phyloP scores from a whole-genome alignment of 768 basidiomycete species.

The Auricularia sp. region DNA sequence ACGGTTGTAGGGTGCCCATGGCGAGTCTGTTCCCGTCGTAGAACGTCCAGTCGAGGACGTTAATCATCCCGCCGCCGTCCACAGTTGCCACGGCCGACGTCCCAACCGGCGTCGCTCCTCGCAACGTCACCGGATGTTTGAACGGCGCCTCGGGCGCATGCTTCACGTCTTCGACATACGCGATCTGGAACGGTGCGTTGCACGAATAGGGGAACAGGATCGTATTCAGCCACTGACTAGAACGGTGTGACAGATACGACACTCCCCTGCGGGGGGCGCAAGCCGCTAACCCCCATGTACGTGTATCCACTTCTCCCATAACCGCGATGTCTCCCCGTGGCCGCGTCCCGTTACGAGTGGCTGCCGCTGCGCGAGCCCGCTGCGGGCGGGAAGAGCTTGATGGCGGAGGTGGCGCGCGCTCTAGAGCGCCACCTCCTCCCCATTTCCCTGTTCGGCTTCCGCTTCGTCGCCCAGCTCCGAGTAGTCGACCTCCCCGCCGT shows the following conservation, averaged over 20 bases:
- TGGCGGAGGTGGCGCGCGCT: background rate
- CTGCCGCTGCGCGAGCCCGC: background rate
- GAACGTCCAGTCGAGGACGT: too few relatives aligned
- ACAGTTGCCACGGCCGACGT: too few relatives aligned
- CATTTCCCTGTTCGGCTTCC: background rate
- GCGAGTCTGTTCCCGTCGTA: too few relatives aligned
- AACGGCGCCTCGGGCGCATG: background rate
- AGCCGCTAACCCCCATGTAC: background rate
- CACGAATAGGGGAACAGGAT: background rate
- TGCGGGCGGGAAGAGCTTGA: too few relatives aligned
- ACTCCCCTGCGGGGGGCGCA: background rate
- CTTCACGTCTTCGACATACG: background rate
- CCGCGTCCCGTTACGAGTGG: background rate
- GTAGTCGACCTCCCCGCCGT: background rate
- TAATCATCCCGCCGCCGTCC: too few relatives aligned
- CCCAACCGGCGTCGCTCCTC: too few relatives aligned
- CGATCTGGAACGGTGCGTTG: background rate
- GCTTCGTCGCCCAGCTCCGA: background rate
- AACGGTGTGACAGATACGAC: background rate
- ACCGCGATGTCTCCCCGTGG: background rate
- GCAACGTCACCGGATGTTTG: too few relatives aligned
- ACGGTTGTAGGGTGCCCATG: too few relatives aligned
- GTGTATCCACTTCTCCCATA: background rate
- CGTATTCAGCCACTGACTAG: background rate
- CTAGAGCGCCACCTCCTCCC: background rate